These are phyloP conservation scores for Lentinula boryana DNA, from an alignment of 768 basidiomycete genomes.

Conservation along the genomic window DNA sequence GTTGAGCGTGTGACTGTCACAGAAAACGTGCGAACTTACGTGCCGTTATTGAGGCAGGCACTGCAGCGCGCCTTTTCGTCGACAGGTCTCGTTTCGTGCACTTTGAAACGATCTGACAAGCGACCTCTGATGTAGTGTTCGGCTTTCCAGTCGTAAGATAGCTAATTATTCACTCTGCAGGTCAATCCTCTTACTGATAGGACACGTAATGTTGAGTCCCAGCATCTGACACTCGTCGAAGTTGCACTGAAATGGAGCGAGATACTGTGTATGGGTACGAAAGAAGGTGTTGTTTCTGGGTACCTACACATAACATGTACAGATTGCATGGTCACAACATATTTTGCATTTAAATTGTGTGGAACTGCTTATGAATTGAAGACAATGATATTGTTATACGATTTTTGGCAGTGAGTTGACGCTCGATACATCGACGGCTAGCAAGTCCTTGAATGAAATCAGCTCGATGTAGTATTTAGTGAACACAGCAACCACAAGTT, in stretches of 20 bases:
- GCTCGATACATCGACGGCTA: constrained; percentile 31
- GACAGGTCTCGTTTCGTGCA: background rate
- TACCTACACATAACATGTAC: background rate
- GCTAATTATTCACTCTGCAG: too few species aligned
- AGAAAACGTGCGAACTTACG: background rate
- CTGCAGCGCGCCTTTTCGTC: background rate
- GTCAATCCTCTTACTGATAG: too few species aligned
- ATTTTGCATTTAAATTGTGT: too few species aligned
- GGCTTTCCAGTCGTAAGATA: too few species aligned
- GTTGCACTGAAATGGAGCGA: too few species aligned
- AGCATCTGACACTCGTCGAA: too few species aligned
- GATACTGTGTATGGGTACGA: too few species aligned
- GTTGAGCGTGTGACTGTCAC: background rate
- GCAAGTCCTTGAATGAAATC: constrained; percentile 25
- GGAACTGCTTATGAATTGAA: too few species aligned
- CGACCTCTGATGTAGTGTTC: background rate
- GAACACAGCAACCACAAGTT: constrained; percentile 6
- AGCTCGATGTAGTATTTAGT: background rate
- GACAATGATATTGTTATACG: background rate
- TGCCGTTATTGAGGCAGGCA: background rate
- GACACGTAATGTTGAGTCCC: background rate
- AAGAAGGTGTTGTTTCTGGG: too few species aligned
- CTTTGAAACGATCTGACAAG: background rate
- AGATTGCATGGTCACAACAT: background rate
- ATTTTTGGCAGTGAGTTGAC: constrained; percentile 2